Evolutionary conservation across 495 filamentous ascomycete species (phyloP), one percentile per base, ranked within the genome.

Genomic region (Xylaria acuta): DNA sequence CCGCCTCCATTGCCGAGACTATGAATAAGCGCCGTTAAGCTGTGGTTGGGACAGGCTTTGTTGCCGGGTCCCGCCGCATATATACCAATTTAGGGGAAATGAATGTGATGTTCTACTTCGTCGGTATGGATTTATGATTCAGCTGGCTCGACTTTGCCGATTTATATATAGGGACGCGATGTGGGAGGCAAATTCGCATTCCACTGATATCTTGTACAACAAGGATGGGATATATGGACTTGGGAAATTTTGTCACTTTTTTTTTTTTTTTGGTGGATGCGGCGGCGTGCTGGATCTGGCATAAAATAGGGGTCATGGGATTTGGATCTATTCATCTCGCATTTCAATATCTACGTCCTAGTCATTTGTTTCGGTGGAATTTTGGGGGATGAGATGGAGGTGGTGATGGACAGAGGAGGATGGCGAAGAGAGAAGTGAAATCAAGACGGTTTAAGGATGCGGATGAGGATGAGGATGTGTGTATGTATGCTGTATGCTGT

Each of bases 1-100:
- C 69, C 38, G 51, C 70, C 40, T 76, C 76, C 47, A 76, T 79
- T 16, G 43, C 67, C 12, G 66, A 79, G 20, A 67, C 76, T 45
- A 70, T 75, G 69, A 66, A 70, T 41, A 79, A 79, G 72, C 77
- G 76, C 5, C 77, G 77, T 32, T 79, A 43, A 73, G 47, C 59
- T 41, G 40, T 25, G 22, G 14, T 30, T 56, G 5, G 25, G 25
- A 54, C 16, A 2, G 4, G 51, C n/a, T 14, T 5, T 56, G 25
- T 12, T 18, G 4, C 14, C 27, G 14, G 14, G 32, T 27, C 25
- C 27, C 0, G 30, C 11, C 6, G 8, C 12, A 30, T 30, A 51
- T 54, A 30, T 56, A 25, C 25, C 7, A 9, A 54, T 27, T 11
- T 25, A 16, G 27, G 53, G 25, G 14, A 32, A 56, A 2, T 5